Conservation (phyloP, 345 rosid genomes). For the Eucalyptus lansdowneana region DNA sequence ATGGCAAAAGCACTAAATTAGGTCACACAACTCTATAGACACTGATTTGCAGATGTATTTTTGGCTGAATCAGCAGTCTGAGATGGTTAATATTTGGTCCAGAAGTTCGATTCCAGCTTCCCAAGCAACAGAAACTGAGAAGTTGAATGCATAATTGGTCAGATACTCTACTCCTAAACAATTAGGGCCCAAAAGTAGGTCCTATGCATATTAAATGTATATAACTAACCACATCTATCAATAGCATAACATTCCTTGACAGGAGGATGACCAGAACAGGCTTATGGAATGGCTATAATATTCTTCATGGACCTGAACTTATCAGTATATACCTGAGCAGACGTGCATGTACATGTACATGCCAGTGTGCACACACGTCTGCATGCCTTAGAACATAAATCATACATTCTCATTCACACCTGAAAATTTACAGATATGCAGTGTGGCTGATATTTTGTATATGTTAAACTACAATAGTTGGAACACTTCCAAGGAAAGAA, state of each 20-base stretch:
- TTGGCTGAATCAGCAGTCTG: neutral
- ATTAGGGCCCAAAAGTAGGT: neutral
- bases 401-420: neutral
- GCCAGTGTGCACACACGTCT: neutral
- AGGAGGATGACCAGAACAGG: neutral
- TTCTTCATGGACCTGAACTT: neutral
- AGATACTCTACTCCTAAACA: neutral
- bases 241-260: neutral
- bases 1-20: neutral
- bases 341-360: neutral
- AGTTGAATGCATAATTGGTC: neutral
- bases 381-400: neutral
- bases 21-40: neutral
- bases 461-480: neutral
- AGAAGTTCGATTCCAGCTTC: neutral
- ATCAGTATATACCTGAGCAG: neutral
- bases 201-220: neutral
- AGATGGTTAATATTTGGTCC: neutral
- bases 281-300: neutral
- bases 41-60: neutral
- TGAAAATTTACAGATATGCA: neutral
- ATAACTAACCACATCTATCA: neutral
- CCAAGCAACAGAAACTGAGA: neutral
- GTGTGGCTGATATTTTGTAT: neutral
- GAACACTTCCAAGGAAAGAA: neutral